Conservation (phyloP, 2,329 filamentous ascomycete species). For the Calonectria montana region DNA sequence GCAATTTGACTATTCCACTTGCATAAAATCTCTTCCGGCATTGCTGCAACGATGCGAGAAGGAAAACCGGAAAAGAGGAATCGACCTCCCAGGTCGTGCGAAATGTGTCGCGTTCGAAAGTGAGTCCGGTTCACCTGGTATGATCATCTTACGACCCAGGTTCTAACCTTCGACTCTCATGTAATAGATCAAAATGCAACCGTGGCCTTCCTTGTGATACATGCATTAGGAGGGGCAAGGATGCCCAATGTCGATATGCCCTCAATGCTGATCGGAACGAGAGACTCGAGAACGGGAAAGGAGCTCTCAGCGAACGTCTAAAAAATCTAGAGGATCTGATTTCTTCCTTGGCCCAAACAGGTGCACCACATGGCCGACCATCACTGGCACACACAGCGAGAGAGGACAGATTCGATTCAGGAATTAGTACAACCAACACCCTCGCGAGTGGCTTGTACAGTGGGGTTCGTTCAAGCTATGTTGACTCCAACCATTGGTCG, state of each 20-base stretch:
- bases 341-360: slow-evolving; percentile 21
- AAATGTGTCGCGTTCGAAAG: slow-evolving; percentile 49
- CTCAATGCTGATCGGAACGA: slow-evolving; percentile 41
- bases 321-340: slow-evolving; percentile 45
- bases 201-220: slow-evolving; percentile 46
- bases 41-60: slow-evolving; percentile 18
- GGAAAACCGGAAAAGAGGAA: slow-evolving; percentile 47
- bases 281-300: background rate
- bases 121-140: slow-evolving; percentile 23
- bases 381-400: background rate
- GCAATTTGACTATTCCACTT: no score
- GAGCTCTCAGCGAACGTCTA: slow-evolving; percentile 38
- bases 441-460: background rate
- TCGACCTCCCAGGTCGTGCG: slow-evolving; percentile 48
- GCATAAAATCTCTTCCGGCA: background rate
- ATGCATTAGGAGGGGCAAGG: slow-evolving; percentile 42
- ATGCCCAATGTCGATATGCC: slow-evolving; percentile 43
- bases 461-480: slow-evolving; percentile 33
- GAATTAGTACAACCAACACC: background rate
- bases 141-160: background rate
- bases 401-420: background rate
- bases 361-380: background rate
- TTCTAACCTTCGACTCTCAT: background rate
- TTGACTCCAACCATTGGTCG: slow-evolving; percentile 49
- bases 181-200: slow-evolving; percentile 46